A percentile compares a stretch with the other conserved stretches of the same genome.
phyloP scores from a whole-genome alignment of 768 basidiomycete species.

The Xerocomellus intermedius region DNA sequence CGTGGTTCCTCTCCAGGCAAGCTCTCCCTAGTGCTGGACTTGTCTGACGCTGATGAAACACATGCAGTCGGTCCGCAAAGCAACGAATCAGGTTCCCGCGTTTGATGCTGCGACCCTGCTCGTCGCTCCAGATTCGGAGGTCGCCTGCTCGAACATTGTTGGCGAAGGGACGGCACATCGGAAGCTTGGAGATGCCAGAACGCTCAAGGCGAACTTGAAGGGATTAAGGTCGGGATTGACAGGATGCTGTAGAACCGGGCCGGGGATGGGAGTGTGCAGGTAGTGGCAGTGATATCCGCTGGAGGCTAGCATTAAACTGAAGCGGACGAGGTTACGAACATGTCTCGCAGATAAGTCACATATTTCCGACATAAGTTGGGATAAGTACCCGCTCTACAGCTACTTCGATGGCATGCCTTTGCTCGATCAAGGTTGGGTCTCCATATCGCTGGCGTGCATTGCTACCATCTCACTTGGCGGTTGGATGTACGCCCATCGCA shows the following conservation, averaged over 20 bases:
- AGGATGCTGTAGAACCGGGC: conserved; percentile 48
- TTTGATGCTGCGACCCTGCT: conserved; percentile 21
- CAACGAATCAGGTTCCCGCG: conserved; percentile 32
- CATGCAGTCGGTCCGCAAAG: conserved; percentile 47
- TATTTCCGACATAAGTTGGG: too few relatives aligned
- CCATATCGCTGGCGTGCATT: neutral
- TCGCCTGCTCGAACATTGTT: conserved; percentile 92
- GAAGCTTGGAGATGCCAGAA: conserved; percentile 95
- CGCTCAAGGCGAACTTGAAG: conserved; percentile 70
- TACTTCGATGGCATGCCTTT: too few relatives aligned
- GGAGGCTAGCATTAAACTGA: neutral
- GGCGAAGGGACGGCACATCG: conserved; percentile 86
- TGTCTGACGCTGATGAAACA: neutral
- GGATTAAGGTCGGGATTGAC: conserved; percentile 83
- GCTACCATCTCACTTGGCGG: neutral
- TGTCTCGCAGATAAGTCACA: too few relatives aligned
- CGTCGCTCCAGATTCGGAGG: conserved; percentile 65
- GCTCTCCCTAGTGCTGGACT: neutral
- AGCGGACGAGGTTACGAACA: too few relatives aligned
- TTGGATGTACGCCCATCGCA: neutral
- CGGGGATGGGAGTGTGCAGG: neutral
- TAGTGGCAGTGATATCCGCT: neutral
- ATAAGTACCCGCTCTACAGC: too few relatives aligned
- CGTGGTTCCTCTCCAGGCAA: conserved; percentile 59
- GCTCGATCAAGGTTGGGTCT: neutral